phyloP scores from a whole-genome alignment of 305 asterid species.

The Plantago coronopus region DNA sequence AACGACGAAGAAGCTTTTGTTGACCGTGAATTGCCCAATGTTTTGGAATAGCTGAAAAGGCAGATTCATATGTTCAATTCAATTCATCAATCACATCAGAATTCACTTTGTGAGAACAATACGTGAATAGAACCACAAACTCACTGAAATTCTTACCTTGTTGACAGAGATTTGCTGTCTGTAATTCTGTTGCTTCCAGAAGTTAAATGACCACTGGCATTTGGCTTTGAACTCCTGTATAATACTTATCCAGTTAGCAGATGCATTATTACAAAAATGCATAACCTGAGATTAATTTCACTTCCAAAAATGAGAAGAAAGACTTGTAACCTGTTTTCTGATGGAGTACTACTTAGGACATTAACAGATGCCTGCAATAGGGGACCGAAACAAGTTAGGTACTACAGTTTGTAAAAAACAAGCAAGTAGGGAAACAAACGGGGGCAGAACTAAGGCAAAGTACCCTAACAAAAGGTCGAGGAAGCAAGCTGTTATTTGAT shows the following conservation, averaged over 20 bases:
- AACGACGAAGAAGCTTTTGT: slow-evolving; percentile 49
- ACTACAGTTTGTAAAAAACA: slow-evolving; percentile 17
- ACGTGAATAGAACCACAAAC: not conserved
- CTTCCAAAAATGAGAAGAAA: slow-evolving; percentile 13
- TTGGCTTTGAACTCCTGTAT: slow-evolving; percentile 36
- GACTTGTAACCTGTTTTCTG: slow-evolving; percentile 40
- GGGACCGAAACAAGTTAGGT: slow-evolving; percentile 10
- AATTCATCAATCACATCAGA: slow-evolving; percentile 10
- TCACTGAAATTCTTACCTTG: slow-evolving; percentile 34
- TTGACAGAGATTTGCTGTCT: slow-evolving; percentile 27
- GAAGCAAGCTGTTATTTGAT: slow-evolving; percentile 36
- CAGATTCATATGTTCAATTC: slow-evolving; percentile 12
- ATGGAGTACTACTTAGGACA: slow-evolving; percentile 37
- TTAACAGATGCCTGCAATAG: slow-evolving; percentile 43
- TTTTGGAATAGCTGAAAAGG: slow-evolving; percentile 42
- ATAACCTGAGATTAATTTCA: not conserved
- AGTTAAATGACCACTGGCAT: slow-evolving; percentile 27
- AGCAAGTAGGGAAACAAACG: slow-evolving; percentile 14
- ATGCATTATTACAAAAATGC: too few species aligned
- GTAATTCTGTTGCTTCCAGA: slow-evolving; percentile 29
- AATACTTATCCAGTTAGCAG: slow-evolving; percentile 7
- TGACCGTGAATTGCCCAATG: slow-evolving; percentile 35
- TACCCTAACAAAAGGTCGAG: slow-evolving; percentile 47
- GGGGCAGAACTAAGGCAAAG: slow-evolving; percentile 22
- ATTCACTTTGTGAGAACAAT: not conserved